Percentiles rank a stretch among this genome's conserved stretches.
Evolutionary conservation across 148 eudicot species (phyloP).

Genomic region (Camellia sinensis): DNA sequence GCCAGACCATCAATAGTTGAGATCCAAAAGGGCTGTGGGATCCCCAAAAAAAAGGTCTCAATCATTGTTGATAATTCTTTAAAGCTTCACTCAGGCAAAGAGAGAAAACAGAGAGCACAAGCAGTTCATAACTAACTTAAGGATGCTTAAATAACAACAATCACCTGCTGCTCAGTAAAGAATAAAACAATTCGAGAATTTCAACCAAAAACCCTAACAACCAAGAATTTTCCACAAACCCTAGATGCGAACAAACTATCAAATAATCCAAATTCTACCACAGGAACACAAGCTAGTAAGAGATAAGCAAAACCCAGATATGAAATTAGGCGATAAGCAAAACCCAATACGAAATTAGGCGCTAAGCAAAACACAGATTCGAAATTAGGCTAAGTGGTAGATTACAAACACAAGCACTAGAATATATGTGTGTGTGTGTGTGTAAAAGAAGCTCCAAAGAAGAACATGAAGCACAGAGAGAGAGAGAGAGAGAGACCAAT

Average conservation of each 20-base stretch:
- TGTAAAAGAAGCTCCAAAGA: neutral
- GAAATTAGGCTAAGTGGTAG: neutral
- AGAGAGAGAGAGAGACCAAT: conserved; percentile 33
- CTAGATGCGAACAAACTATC: neutral
- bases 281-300: neutral
- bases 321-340: neutral
- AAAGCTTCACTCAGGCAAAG: neutral
- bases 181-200: neutral
- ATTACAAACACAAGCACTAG: neutral
- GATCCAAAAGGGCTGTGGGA: too few relatives aligned
- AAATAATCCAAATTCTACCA: neutral
- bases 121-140: neutral
- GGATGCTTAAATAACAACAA: neutral
- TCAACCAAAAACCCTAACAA: neutral
- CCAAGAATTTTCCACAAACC: neutral
- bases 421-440: too few relatives aligned
- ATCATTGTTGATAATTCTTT: too few relatives aligned
- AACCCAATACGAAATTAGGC: neutral
- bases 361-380: neutral
- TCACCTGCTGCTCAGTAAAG: neutral
- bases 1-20: too few relatives aligned
- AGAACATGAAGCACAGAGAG: conserved; percentile 13
- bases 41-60: too few relatives aligned
- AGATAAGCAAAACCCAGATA: neutral
- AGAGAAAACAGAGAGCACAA: neutral